Evolutionary conservation across 169 alveolate species (phyloP).

Genomic region (Plasmodium blacklocki): DNA sequence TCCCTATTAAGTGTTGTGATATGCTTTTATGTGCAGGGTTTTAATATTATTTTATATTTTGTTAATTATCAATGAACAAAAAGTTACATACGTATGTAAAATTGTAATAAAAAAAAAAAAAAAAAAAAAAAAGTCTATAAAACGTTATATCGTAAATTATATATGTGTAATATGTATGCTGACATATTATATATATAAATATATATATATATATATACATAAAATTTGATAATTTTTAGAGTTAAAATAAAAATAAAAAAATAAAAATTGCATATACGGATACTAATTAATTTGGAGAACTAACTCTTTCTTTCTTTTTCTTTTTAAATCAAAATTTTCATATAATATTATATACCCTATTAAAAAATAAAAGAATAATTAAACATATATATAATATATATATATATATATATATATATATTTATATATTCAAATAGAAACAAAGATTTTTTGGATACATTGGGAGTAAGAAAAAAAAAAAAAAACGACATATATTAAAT

Average conservation of each 20-base stretch:
- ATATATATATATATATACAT: too few species aligned
- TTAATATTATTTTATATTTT: too few species aligned
- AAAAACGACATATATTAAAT: too few species aligned
- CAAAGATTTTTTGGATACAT: too few species aligned
- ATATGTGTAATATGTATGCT: not conserved
- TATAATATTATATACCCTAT: not conserved
- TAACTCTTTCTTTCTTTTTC: not conserved
- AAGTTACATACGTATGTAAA: slow-evolving; percentile 1
- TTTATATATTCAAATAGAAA: too few species aligned
- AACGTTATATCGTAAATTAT: not conserved
- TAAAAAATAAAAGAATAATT: not conserved
- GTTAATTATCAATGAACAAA: too few species aligned
- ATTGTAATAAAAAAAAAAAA: slow-evolving; percentile 1
- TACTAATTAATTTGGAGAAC: not conserved
- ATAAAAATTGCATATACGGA: not conserved
- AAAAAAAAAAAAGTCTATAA: not conserved
- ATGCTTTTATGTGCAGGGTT: slow-evolving; percentile 1
- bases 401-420: too few species aligned
- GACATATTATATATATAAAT: too few species aligned
- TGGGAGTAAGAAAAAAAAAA: too few species aligned
- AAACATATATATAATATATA: too few species aligned
- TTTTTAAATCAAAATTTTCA: not conserved
- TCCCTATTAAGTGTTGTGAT: not conserved
- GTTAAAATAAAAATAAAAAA: slow-evolving; percentile 1
- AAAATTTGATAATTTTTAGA: too few species aligned